Percentiles rank a stretch among this genome's conserved stretches.
These are phyloP conservation scores for Gossypium australe DNA, from an alignment of 345 rosid genomes.

Conservation along the genomic window DNA sequence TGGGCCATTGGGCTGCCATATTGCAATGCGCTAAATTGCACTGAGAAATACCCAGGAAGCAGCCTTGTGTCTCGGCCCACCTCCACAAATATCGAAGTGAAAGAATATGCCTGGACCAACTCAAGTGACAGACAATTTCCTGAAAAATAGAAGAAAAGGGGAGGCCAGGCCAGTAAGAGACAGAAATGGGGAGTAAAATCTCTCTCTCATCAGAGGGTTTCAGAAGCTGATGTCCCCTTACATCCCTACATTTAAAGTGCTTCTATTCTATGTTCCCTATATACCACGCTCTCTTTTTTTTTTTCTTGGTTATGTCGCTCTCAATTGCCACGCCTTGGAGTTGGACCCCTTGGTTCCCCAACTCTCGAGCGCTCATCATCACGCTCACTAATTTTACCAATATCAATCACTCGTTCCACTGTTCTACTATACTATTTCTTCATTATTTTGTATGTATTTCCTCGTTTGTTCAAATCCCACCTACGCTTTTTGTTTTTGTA, in stretches of 20 bases:
- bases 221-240: constrained; percentile 52
- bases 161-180: not conserved
- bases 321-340: constrained; percentile 16
- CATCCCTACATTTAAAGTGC: constrained; percentile 55
- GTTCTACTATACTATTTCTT: not conserved
- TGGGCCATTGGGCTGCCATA: too few species aligned
- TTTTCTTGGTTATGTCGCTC: constrained; percentile 11
- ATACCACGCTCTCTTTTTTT: constrained; percentile 30
- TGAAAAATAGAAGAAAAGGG: not conserved
- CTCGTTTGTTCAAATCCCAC: not conserved
- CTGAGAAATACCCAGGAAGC: not conserved
- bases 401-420: not conserved
- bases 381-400: not conserved
- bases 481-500: constrained; percentile 12
- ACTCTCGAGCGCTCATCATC: not conserved
- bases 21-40: not conserved
- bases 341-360: constrained; percentile 11
- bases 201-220: constrained; percentile 19
- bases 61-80: constrained; percentile 16
- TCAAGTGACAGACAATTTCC: not conserved
- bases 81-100: not conserved
- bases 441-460: not conserved
- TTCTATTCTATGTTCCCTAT: constrained; percentile 42
- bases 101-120: not conserved
- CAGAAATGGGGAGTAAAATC: constrained; percentile 18